phyloP scores from a whole-genome alignment of 495 filamentous ascomycete genomes.

The Penicillium mononematosum region DNA sequence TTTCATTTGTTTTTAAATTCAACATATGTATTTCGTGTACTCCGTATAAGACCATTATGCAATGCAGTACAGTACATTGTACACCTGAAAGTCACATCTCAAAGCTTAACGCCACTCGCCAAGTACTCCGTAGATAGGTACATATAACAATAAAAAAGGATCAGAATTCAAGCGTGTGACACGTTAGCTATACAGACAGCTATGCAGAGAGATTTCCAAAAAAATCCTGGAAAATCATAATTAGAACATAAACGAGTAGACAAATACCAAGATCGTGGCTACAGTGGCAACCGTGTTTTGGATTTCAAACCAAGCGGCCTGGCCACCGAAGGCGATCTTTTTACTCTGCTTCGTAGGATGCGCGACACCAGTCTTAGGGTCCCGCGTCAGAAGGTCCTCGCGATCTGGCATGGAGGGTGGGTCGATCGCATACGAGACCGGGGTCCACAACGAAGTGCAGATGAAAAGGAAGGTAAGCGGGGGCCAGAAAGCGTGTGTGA shows the following conservation, averaged over 20 bases:
- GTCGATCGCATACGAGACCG: slow-evolving; percentile 44
- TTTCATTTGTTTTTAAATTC: neutral
- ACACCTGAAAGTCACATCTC: neutral
- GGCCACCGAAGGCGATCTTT: slow-evolving; percentile 42
- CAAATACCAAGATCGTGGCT: slow-evolving; percentile 40
- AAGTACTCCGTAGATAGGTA: neutral
- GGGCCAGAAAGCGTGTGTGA: slow-evolving; percentile 52
- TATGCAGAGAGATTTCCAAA: slow-evolving; percentile 5
- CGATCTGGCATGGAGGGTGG: slow-evolving; percentile 45
- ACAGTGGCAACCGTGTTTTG: slow-evolving; percentile 40
- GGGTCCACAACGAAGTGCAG: slow-evolving; percentile 39
- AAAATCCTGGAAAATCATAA: neutral
- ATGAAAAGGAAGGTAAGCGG: slow-evolving; percentile 41
- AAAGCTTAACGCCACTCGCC: neutral
- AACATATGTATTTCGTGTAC: neutral
- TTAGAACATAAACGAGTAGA: slow-evolving; percentile 42
- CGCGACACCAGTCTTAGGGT: slow-evolving; percentile 47
- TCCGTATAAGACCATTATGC: neutral
- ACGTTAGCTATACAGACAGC: slow-evolving; percentile 12
- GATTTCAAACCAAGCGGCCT: slow-evolving; percentile 45
- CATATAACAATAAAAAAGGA: neutral
- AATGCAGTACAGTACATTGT: neutral
- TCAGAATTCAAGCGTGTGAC: slow-evolving; percentile 4
- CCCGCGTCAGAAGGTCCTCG: slow-evolving; percentile 41
- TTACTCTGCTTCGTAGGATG: slow-evolving; percentile 43